phyloP scores from a whole-genome alignment of 208 protist genomes.

The Sergeia podlipaevii region DNA sequence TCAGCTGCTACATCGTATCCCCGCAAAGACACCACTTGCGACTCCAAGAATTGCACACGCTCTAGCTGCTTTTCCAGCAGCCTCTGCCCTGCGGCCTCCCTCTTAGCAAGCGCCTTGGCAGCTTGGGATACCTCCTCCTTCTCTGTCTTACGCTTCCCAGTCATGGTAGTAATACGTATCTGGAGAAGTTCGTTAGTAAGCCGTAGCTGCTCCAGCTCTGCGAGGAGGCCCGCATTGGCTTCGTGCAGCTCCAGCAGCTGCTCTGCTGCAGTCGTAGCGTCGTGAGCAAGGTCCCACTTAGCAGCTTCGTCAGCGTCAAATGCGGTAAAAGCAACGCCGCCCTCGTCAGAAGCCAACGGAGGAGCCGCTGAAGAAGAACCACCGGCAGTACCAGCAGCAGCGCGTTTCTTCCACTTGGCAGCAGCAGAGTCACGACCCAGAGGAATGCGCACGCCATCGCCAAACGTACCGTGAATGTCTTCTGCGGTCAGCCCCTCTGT shows the following conservation, averaged over 20 bases:
- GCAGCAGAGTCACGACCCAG: too few relatives aligned
- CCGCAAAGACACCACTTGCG: slow-evolving; percentile 77
- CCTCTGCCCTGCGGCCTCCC: slow-evolving; percentile 47
- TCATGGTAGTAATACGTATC: slow-evolving; percentile 37
- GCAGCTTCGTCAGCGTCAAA: slow-evolving; percentile 13
- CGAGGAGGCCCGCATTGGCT: slow-evolving; percentile 64
- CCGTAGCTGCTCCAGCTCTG: slow-evolving; percentile 72
- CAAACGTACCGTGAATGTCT: slow-evolving; percentile 61
- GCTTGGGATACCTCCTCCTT: slow-evolving; percentile 26
- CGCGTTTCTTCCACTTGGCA: too few relatives aligned
- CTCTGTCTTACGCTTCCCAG: slow-evolving; percentile 21
- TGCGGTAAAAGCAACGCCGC: too few relatives aligned
- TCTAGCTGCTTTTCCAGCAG: slow-evolving; percentile 74
- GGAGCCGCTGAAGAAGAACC: too few relatives aligned
- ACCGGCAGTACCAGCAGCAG: too few relatives aligned
- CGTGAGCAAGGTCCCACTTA: slow-evolving; percentile 24
- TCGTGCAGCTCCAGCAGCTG: slow-evolving; percentile 75
- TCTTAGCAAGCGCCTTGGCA: slow-evolving; percentile 30
- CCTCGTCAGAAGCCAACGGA: too few relatives aligned
- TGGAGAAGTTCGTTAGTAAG: slow-evolving; percentile 70
- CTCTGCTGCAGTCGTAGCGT: slow-evolving; percentile 31
- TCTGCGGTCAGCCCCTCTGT: slow-evolving; percentile 54
- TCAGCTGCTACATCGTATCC: slow-evolving; percentile 65
- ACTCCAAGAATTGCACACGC: slow-evolving; percentile 82
- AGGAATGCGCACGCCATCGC: too few relatives aligned